Evolutionary conservation across 208 protist genomes (phyloP), one percentile per base, ranked within the genome.

Genomic region (Trypanosoma grayi): DNA sequence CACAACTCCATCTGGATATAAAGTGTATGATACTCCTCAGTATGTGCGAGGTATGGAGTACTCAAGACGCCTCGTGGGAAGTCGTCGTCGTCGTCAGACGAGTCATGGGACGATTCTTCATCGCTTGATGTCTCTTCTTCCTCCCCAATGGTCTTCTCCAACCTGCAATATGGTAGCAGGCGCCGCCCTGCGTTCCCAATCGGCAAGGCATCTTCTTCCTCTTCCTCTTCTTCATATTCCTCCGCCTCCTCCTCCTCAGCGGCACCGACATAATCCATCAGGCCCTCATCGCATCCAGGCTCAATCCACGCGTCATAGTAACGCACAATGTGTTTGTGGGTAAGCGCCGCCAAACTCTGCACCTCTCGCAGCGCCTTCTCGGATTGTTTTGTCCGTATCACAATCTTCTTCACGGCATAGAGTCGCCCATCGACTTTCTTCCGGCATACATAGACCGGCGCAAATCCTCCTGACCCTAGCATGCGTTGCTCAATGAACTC

Each of bases 1-100:
- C 87, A 94, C 45, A 94, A 70, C 66, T 94, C 84, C 87, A 94
- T 94, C 51, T 92, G 84, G 64, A 94, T 91, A 65, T 92, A 94
- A 20, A 94, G 73, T 28, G 87, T 94, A 57, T 87, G 77, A 64
- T 79, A 84, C 16, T 72, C 48, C 4, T 27, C 28, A 34, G 39
- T 37, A 28, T 25, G 36, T 37, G 54, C 8, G 45, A 58, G 9
- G 18, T 56, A 51, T 40, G 61, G 59, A 14, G 50, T 62, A 11
- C 30, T 53, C 33, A 63, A 53, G 0, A 64, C 61, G 47, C 31
- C 43, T 30, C 9, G 13, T 13, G 20, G 0, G 16, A 14, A 30
- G 14, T 28, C 25, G 7, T 37, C 28, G 9, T 60, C 60, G 22
- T 68, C 60, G 56, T 78, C 60, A 16, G 46, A 55, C 11, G 55